A percentile compares a stretch with the other conserved stretches of the same genome.
Conservation (phyloP, 495 filamentous ascomycete genomes). For the Trichoderma asperelloides region DNA sequence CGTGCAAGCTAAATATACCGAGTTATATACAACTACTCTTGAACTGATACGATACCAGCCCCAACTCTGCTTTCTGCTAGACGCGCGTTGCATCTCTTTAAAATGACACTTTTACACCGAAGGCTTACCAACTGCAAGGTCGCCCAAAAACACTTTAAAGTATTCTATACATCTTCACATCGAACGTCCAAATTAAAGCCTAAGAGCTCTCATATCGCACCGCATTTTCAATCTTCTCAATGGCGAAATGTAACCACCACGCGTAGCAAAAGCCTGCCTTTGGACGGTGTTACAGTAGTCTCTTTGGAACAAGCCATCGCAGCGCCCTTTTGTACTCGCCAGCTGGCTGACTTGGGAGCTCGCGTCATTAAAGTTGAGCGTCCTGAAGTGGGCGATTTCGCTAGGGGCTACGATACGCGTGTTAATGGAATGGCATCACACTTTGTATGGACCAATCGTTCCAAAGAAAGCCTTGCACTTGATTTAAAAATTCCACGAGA, state of each 20-base stretch:
- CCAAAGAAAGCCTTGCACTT: slow-evolving; percentile 41
- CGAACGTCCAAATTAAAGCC: too few species aligned
- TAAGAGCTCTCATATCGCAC: too few species aligned
- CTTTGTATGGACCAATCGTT: slow-evolving; percentile 46
- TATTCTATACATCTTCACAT: too few species aligned
- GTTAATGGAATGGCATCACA: slow-evolving; percentile 41
- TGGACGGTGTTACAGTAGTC: slow-evolving; percentile 41
- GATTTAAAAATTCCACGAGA: slow-evolving; percentile 37
- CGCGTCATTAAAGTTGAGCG: slow-evolving; percentile 47
- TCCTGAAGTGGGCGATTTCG: slow-evolving; percentile 41
- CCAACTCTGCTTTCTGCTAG: too few species aligned
- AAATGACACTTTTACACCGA: too few species aligned
- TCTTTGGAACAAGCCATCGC: slow-evolving; percentile 46
- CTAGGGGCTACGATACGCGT: slow-evolving; percentile 38
- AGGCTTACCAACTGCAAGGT: too few species aligned
- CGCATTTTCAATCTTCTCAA: neutral
- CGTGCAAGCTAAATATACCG: too few species aligned
- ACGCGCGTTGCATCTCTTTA: too few species aligned
- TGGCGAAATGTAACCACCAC: neutral
- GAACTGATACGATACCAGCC: too few species aligned
- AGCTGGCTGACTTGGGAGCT: slow-evolving; percentile 43
- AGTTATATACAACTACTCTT: too few species aligned
- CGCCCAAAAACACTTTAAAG: too few species aligned
- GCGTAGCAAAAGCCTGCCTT: slow-evolving; percentile 30
- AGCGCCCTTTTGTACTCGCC: slow-evolving; percentile 43